Conservation (phyloP, 176 grass and related monocot genomes). For the Elymus sibiricus region DNA sequence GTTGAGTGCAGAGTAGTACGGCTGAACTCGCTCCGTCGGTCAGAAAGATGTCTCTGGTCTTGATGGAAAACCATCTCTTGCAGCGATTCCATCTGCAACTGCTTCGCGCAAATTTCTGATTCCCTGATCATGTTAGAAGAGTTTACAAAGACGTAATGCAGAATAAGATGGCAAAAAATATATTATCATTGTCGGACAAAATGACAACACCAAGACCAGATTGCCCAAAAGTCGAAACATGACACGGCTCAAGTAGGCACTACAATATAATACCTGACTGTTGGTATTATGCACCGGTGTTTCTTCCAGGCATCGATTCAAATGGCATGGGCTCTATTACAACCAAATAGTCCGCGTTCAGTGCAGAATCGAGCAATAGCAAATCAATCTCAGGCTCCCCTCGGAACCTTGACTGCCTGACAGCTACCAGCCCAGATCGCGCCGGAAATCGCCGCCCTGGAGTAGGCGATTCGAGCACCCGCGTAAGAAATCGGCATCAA, state of each 20-base stretch:
- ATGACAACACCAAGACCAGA: not conserved
- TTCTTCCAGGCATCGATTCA: slow-evolving; percentile 38
- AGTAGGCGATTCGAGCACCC: too few species aligned
- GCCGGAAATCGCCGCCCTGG: too few species aligned
- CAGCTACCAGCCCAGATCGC: too few species aligned
- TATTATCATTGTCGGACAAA: not conserved
- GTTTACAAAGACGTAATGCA: not conserved
- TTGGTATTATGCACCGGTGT: slow-evolving; percentile 58
- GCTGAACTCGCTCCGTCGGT: slow-evolving; percentile 70
- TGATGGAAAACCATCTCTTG: slow-evolving; percentile 65
- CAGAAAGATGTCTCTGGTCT: slow-evolving; percentile 62
- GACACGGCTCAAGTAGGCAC: not conserved
- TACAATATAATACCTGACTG: slow-evolving; percentile 38
- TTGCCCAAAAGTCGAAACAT: not conserved
- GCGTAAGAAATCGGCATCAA: too few species aligned
- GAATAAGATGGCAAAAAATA: not conserved
- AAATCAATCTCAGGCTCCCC: not conserved
- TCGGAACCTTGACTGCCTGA: not conserved
- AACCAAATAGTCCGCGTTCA: not conserved
- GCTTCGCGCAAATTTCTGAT: slow-evolving; percentile 48
- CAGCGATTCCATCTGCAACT: slow-evolving; percentile 55
- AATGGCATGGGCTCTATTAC: too few species aligned
- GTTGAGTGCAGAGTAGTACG: slow-evolving; percentile 33
- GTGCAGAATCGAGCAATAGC: not conserved
- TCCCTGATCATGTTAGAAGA: slow-evolving; percentile 36